A percentile compares a stretch with the other conserved stretches of the same genome.
Conservation (phyloP, 2,329 filamentous ascomycete species). For the Colletotrichum somersetense region DNA sequence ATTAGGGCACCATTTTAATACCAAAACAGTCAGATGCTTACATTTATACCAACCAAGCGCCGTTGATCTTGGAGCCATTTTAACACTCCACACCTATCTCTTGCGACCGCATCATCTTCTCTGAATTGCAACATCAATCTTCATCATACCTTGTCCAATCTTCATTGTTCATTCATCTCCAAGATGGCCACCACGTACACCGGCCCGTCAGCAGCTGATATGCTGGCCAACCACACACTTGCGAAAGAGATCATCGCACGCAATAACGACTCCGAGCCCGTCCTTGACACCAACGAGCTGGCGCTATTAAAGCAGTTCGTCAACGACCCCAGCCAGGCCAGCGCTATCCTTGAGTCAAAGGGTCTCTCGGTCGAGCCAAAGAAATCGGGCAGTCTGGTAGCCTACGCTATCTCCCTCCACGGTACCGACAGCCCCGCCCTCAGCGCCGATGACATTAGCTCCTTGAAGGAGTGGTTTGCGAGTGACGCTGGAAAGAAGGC, state of each 20-base stretch:
- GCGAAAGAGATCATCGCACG: slow-evolving; percentile 41
- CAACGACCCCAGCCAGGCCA: slow-evolving; percentile 3
- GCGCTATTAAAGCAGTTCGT: slow-evolving; percentile 31
- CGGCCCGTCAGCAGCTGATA: slow-evolving; percentile 37
- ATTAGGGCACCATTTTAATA: no score
- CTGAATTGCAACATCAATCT: no score
- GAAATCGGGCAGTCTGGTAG: slow-evolving; percentile 30
- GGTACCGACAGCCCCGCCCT: slow-evolving; percentile 20
- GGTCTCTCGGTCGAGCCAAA: slow-evolving; percentile 3
- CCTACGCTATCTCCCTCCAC: slow-evolving; percentile 36
- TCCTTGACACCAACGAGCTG: slow-evolving; percentile 37
- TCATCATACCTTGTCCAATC: background rate
- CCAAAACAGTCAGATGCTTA: no score
- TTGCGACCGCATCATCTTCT: no score
- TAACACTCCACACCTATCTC: no score
- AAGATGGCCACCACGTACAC: slow-evolving; percentile 16
- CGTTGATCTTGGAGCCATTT: no score
- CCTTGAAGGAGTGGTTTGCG: background rate
- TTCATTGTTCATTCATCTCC: background rate
- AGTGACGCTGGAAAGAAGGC: background rate
- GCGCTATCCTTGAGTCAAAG: slow-evolving; percentile 24
- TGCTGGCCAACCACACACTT: slow-evolving; percentile 41
- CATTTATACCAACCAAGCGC: no score
- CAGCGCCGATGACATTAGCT: background rate
- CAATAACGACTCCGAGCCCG: slow-evolving; percentile 5